These are phyloP conservation scores for Hypomyces perniciosus DNA, from an alignment of 2,329 filamentous ascomycete species.

Conservation along the genomic window DNA sequence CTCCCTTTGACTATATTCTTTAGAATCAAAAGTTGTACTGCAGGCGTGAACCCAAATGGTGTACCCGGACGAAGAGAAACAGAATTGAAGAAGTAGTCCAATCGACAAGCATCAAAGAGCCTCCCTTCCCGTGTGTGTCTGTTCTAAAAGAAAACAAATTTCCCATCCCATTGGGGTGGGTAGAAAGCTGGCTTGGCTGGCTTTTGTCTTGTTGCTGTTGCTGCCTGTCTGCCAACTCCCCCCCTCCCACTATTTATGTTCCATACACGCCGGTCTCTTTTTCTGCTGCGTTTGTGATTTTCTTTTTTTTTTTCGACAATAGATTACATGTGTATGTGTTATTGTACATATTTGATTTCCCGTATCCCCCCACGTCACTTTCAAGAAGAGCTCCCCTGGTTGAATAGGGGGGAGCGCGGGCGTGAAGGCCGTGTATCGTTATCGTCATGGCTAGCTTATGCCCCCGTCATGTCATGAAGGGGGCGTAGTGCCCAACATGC, in stretches of 20 bases:
- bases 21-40: neutral
- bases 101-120: conserved; percentile 1
- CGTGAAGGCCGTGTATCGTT: too few relatives aligned
- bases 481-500: conserved; percentile 39
- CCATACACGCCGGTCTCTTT: conserved; percentile 5
- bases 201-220: neutral
- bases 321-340: conserved; percentile 13
- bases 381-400: too few relatives aligned
- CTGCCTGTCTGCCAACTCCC: neutral
- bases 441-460: too few relatives aligned
- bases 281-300: conserved; percentile 2
- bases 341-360: conserved; percentile 10
- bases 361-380: neutral
- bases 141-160: conserved; percentile 8
- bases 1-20: neutral
- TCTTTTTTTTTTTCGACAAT: conserved; percentile 10
- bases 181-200: neutral
- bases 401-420: too few relatives aligned
- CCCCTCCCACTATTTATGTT: neutral
- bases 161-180: conserved; percentile 2
- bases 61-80: neutral
- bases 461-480: conserved; percentile 24
- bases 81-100: conserved; percentile 8
- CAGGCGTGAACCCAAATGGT: neutral
- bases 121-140: conserved; percentile 3